Conservation (phyloP, 345 rosid species). For the Fremontodendron californicum region DNA sequence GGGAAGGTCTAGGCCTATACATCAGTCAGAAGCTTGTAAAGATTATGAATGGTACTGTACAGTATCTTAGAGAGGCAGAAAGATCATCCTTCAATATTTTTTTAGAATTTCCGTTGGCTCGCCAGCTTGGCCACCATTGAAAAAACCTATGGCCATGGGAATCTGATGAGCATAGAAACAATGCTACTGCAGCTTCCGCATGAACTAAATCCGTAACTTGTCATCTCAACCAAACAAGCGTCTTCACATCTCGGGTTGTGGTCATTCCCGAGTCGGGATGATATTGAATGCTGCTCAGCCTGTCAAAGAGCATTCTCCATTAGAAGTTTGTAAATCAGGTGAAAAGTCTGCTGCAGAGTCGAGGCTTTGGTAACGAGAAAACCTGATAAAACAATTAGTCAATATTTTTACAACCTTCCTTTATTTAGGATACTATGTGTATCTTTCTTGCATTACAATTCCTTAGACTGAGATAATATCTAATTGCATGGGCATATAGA, state of each 20-base stretch:
- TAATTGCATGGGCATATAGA: background rate
- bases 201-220: background rate
- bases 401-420: background rate
- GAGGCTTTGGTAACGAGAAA: background rate
- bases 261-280: background rate
- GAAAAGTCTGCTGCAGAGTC: background rate
- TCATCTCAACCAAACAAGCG: background rate
- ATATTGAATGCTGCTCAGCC: background rate
- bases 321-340: background rate
- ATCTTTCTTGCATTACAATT: background rate
- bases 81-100: conserved; percentile 60
- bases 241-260: background rate
- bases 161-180: background rate
- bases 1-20: conserved; percentile 81
- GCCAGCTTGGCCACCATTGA: conserved; percentile 5
- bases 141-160: background rate
- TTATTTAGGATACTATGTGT: background rate
- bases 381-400: background rate
- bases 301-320: background rate
- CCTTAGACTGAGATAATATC: background rate
- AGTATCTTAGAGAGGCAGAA: conserved; percentile 70
- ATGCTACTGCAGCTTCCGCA: background rate
- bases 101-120: conserved; percentile 56
- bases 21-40: conserved; percentile 70
- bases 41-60: conserved; percentile 75